A percentile compares a stretch with the other conserved stretches of the same genome.
phyloP scores from a whole-genome alignment of 176 grass and related monocot genomes.

The Carex littledalei region DNA sequence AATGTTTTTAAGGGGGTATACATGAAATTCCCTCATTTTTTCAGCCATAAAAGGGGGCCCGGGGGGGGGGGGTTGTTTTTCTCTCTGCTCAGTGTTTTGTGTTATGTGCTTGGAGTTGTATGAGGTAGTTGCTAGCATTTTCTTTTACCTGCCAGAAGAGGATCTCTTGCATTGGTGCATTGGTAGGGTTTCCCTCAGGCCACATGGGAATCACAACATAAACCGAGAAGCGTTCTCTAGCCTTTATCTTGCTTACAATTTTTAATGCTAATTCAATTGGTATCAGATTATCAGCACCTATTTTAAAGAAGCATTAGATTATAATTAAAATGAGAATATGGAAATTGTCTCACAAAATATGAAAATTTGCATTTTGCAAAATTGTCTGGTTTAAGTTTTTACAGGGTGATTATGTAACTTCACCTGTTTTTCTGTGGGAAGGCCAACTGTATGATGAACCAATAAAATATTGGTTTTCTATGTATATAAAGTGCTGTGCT shows the following conservation, averaged over 20 bases:
- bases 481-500: slow-evolving; percentile 62
- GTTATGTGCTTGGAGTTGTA: background rate
- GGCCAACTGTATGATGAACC: slow-evolving; percentile 54
- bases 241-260: slow-evolving; percentile 54
- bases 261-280: slow-evolving; percentile 53
- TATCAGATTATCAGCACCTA: slow-evolving; percentile 62
- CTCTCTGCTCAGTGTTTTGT: background rate
- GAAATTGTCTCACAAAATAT: background rate
- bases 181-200: slow-evolving; percentile 50
- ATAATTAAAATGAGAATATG: background rate
- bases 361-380: background rate
- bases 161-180: slow-evolving; percentile 49
- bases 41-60: background rate
- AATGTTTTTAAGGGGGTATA: too few relatives aligned
- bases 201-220: slow-evolving; percentile 62
- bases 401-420: background rate
- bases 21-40: background rate
- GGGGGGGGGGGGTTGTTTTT: background rate
- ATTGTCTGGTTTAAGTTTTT: background rate
- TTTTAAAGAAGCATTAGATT: background rate
- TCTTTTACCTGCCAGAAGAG: slow-evolving; percentile 50
- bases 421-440: slow-evolving; percentile 56
- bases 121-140: background rate
- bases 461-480: slow-evolving; percentile 66
- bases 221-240: slow-evolving; percentile 36